phyloP scores from a whole-genome alignment of 2,329 filamentous ascomycete genomes.

The Xylaria sp. region DNA sequence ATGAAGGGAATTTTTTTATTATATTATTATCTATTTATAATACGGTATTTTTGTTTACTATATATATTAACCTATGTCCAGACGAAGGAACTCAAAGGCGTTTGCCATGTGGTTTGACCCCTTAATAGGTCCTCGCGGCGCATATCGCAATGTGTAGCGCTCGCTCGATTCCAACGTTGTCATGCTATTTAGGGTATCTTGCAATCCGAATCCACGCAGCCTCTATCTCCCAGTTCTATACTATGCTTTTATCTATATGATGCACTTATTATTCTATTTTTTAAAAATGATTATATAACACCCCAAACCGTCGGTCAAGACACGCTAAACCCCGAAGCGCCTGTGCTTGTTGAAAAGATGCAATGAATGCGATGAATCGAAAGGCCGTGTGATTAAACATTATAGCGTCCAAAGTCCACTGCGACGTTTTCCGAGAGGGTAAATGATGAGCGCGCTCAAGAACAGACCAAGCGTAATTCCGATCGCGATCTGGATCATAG shows the following conservation, averaged over 20 bases:
- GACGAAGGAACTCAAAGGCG: neutral
- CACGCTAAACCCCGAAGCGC: conserved; percentile 6
- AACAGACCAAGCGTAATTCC: conserved; percentile 63
- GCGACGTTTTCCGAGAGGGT: conserved; percentile 60
- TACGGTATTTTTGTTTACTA: neutral
- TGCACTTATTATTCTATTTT: conserved; percentile 16
- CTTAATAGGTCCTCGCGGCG: neutral
- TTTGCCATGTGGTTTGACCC: neutral
- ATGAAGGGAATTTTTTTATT: neutral
- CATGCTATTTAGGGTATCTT: conserved; percentile 21
- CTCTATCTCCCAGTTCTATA: neutral
- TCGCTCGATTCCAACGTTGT: neutral
- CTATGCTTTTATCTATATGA: conserved; percentile 15
- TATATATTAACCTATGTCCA: neutral
- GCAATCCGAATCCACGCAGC: neutral
- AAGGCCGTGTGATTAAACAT: conserved; percentile 15
- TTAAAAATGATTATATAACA: conserved; percentile 3
- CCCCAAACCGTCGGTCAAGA: neutral
- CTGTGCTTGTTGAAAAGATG: conserved; percentile 10
- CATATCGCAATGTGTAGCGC: neutral
- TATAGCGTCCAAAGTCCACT: conserved; percentile 62
- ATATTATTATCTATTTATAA: neutral
- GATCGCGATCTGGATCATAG: conserved; percentile 64
- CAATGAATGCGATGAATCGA: conserved; percentile 1
- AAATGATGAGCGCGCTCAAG: conserved; percentile 59